phyloP scores from a whole-genome alignment of 306 rosid species.

The Quercus ilex region DNA sequence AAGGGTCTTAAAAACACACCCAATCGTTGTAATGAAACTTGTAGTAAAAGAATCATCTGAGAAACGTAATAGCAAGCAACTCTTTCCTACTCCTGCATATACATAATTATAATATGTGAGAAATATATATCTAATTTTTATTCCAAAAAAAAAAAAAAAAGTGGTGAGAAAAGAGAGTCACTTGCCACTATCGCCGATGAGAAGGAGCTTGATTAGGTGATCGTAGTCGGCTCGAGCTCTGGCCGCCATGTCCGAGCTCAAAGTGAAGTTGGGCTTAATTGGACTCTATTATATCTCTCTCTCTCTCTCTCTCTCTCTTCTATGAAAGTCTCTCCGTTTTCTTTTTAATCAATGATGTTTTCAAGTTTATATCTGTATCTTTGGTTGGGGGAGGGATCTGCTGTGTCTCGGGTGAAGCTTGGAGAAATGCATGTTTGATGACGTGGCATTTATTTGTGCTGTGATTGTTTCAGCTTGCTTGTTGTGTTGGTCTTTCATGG shows the following conservation, averaged over 20 bases:
- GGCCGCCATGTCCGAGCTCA: conserved; percentile 11
- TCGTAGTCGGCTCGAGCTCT: conserved; percentile 30
- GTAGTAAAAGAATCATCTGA: conserved; percentile 31
- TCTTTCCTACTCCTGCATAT: conserved; percentile 38
- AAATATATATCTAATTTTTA: not conserved
- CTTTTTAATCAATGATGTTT: no score
- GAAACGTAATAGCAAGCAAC: conserved; percentile 33
- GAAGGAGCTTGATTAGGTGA: conserved; percentile 33
- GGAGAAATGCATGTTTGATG: no score
- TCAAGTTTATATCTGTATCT: no score
- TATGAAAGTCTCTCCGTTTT: no score
- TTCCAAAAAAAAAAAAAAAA: not conserved
- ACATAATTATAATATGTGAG: not conserved
- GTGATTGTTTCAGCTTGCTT: no score
- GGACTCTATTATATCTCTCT: no score
- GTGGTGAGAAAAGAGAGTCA: not conserved
- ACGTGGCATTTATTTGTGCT: no score
- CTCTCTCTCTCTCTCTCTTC: no score
- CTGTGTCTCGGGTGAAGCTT: no score
- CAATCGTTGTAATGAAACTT: conserved; percentile 34
- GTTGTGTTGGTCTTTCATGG: no score
- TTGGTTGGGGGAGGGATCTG: no score
- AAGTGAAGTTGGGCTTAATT: no score
- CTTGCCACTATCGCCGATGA: conserved; percentile 34
- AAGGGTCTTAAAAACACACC: conserved; percentile 2